Evolutionary conservation across 306 rosid genomes (phyloP).

Genomic region (Gastrolobium villosum): DNA sequence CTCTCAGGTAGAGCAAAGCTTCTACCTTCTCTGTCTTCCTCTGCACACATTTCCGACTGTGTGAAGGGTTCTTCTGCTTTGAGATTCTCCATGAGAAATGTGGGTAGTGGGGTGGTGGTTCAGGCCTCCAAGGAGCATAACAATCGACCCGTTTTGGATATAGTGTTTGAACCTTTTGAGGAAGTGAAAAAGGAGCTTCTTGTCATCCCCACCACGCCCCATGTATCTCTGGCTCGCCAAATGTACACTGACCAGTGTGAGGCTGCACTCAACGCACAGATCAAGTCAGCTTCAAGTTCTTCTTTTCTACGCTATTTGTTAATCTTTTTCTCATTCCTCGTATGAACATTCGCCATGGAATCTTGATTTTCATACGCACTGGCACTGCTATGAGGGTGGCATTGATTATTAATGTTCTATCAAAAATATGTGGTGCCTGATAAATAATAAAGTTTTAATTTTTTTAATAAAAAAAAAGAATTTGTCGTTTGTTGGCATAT

Average conservation of each 20-base stretch:
- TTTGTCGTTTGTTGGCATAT: neutral
- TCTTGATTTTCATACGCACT: neutral
- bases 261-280: constrained; percentile 58
- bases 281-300: constrained; percentile 51
- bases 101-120: constrained; percentile 33
- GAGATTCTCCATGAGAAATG: constrained; percentile 43
- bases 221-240: constrained; percentile 58
- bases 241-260: constrained; percentile 39
- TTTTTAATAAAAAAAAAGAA: neutral
- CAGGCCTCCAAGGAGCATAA: constrained; percentile 8
- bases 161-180: constrained; percentile 50
- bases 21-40: constrained; percentile 10
- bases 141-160: constrained; percentile 4
- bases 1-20: constrained; percentile 28
- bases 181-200: constrained; percentile 60
- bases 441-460: neutral
- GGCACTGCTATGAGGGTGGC: neutral
- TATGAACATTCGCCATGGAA: neutral
- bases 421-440: neutral
- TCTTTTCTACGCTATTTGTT: neutral
- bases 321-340: neutral
- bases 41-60: constrained; percentile 14
- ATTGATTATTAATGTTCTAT: neutral
- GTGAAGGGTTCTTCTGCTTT: neutral
- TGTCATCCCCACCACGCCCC: constrained; percentile 40